Conservation (phyloP, 139 green algal species). For the Coccomyxa sp. region DNA sequence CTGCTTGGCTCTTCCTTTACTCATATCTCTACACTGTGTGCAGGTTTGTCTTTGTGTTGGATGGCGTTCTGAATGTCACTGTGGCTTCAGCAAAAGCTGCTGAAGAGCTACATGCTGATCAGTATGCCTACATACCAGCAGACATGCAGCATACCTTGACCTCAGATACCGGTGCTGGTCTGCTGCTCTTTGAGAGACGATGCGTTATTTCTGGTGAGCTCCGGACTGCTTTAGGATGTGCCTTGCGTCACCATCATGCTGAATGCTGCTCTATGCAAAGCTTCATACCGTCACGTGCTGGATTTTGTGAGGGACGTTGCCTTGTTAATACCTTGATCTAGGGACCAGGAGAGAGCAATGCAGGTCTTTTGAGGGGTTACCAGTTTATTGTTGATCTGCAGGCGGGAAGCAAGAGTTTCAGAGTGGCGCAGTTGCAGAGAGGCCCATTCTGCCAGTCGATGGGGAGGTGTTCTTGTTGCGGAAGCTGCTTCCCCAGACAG, state of each 20-base stretch:
- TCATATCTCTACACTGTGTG: too few species aligned
- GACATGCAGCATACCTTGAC: slow-evolving; percentile 14
- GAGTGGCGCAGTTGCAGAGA: too few species aligned
- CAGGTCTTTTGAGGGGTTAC: background rate
- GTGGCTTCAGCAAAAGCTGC: background rate
- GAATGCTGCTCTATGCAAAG: background rate
- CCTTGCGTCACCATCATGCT: background rate
- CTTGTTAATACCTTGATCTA: background rate
- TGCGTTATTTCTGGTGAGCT: background rate
- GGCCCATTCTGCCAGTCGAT: background rate
- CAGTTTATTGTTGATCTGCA: background rate
- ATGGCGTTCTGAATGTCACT: slow-evolving; percentile 45
- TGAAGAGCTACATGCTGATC: slow-evolving; percentile 44
- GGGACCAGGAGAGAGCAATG: background rate
- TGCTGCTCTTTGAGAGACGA: slow-evolving; percentile 71
- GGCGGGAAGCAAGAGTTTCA: background rate
- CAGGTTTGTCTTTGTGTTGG: slow-evolving; percentile 80
- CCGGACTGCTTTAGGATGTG: background rate
- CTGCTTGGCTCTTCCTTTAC: too few species aligned
- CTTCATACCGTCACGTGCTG: background rate
- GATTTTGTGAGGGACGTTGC: background rate
- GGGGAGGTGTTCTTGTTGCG: slow-evolving; percentile 86
- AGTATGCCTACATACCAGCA: slow-evolving; percentile 79
- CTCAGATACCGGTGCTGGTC: slow-evolving; percentile 35
- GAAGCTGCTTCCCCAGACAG: slow-evolving; percentile 85